A percentile compares a stretch with the other conserved stretches of the same genome.
These are phyloP conservation scores for Phytophthora sansomeana DNA, from an alignment of 352 stramenopile genomes.

Conservation along the genomic window DNA sequence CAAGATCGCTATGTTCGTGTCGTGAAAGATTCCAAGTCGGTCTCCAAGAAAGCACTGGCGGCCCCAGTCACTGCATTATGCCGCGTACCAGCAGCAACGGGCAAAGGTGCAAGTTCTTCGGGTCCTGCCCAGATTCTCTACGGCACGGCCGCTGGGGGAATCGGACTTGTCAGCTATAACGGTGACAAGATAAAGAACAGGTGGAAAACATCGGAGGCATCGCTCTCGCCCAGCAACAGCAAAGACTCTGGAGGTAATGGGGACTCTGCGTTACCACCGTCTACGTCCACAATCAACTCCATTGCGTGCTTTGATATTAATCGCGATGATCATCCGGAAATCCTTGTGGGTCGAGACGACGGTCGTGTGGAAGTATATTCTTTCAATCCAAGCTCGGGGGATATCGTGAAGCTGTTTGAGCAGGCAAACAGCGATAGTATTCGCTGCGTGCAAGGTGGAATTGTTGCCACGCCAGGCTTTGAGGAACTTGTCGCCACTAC, in stretches of 20 bases:
- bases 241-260: slow-evolving; percentile 7
- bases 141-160: slow-evolving; percentile 61
- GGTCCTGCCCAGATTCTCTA: slow-evolving; percentile 63
- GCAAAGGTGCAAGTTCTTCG: slow-evolving; percentile 25
- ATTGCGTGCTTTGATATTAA: slow-evolving; percentile 84
- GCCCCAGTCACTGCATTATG: slow-evolving; percentile 63
- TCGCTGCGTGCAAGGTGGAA: slow-evolving; percentile 73
- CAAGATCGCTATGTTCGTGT: slow-evolving; percentile 78
- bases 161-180: slow-evolving; percentile 74
- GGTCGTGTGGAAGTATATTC: slow-evolving; percentile 80
- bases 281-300: slow-evolving; percentile 69
- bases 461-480: slow-evolving; percentile 74
- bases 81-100: slow-evolving; percentile 33
- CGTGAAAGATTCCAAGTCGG: slow-evolving; percentile 61
- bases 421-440: slow-evolving; percentile 78
- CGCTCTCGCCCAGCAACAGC: slow-evolving; percentile 28
- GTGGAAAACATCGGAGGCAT: slow-evolving; percentile 60
- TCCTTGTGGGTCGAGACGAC: slow-evolving; percentile 84
- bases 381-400: slow-evolving; percentile 52
- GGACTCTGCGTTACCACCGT: slow-evolving; percentile 25
- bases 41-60: slow-evolving; percentile 69
- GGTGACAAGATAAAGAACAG: slow-evolving; percentile 81
- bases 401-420: slow-evolving; percentile 74
- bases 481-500: slow-evolving; percentile 82
- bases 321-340: slow-evolving; percentile 78